phyloP scores from a whole-genome alignment of 306 rosid genomes.

The Hippophae rhamnoides region DNA sequence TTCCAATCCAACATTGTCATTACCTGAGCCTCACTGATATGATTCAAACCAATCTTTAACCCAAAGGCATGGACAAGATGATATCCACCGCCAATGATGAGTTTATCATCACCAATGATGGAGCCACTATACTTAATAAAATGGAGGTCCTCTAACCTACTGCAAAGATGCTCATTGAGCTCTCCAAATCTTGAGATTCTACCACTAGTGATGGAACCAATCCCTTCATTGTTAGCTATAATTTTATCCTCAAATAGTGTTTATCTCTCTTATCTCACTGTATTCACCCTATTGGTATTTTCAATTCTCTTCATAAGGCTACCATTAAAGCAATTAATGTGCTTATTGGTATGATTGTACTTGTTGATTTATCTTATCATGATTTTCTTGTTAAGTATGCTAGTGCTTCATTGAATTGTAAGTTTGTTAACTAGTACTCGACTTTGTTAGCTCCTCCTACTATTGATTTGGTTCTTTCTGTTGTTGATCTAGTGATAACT shows the following conservation, averaged over 20 bases:
- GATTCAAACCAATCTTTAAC: slow-evolving; percentile 83
- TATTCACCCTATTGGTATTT: slow-evolving; percentile 76
- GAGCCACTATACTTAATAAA: slow-evolving; percentile 94
- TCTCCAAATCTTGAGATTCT: slow-evolving; percentile 83
- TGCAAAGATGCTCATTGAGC: slow-evolving; percentile 94
- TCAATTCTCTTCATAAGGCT: slow-evolving; percentile 74
- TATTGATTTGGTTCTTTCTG: slow-evolving; percentile 73
- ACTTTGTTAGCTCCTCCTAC: slow-evolving; percentile 83
- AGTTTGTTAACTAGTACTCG: slow-evolving; percentile 92
- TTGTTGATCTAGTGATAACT: slow-evolving; percentile 50
- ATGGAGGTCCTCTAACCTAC: slow-evolving; percentile 97
- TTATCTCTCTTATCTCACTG: slow-evolving; percentile 66
- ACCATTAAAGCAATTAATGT: slow-evolving; percentile 68
- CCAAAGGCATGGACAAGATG: slow-evolving; percentile 99
- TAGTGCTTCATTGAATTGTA: slow-evolving; percentile 80
- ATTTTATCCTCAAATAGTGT: slow-evolving; percentile 60
- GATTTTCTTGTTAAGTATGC: slow-evolving; percentile 82
- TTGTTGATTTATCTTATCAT: slow-evolving; percentile 75
- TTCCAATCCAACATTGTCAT: slow-evolving; percentile 78
- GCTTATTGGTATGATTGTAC: slow-evolving; percentile 85
- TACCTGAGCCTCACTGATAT: slow-evolving; percentile 76
- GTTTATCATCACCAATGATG: slow-evolving; percentile 94
- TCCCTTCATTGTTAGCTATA: slow-evolving; percentile 83
- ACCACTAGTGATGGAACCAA: slow-evolving; percentile 95
- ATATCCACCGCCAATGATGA: slow-evolving; percentile 83